Base-by-base conservation (phyloP, 1,139 yeast genomes). In the Suhomyces bribrorum region DNA sequence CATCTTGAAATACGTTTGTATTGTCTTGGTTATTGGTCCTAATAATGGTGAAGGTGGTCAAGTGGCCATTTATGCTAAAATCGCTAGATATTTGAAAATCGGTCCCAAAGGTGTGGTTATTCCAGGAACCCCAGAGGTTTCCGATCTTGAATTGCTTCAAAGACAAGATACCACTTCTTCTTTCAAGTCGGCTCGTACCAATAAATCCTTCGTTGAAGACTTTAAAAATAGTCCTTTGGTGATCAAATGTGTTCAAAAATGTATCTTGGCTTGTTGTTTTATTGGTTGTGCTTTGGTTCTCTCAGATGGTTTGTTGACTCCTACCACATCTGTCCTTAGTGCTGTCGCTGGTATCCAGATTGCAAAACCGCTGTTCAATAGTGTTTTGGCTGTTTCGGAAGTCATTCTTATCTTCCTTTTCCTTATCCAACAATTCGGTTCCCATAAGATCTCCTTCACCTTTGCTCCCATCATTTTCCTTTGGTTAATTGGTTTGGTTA, bases 21-120 rank as follows among this genome's bases (percentile, higher is more conserved):
- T 79, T 36, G 83, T 78, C 4, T 59, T 78, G 34, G 51, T 56
- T 13, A 53, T 68, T 36, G 83, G 83, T 13, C 77, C 80, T 7
- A 76, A 78, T 52, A 65, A 74, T 32, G 80, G 79, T 29, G 81
- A 79, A 53, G 84, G 84, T 47, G 83, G 84, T 1, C 82, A 77
- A 46, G 73, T 79, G 22, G 83, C 84, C 14, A 69, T 79, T 29
- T 78, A 78, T 49, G 77, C 82, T 18, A 77, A 77, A 49, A 66
- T 79, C 24, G 79, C 82, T 6, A 60, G 78, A 28, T 61, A 61
- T 34, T 57, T 76, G 45, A 66, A 66, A 25, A 59, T 75, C 41
- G 79, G 79, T 6, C 78, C 78, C 5, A 62, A 60, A 36, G 77
- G 77, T 7, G 77, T 72, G 7, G 53, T 56, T 30, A 64, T 69